Percentiles rank a stretch among this genome's conserved stretches.
Evolutionary conservation across 495 filamentous ascomycete species (phyloP).

Genomic region (Schizothecium vesticola): DNA sequence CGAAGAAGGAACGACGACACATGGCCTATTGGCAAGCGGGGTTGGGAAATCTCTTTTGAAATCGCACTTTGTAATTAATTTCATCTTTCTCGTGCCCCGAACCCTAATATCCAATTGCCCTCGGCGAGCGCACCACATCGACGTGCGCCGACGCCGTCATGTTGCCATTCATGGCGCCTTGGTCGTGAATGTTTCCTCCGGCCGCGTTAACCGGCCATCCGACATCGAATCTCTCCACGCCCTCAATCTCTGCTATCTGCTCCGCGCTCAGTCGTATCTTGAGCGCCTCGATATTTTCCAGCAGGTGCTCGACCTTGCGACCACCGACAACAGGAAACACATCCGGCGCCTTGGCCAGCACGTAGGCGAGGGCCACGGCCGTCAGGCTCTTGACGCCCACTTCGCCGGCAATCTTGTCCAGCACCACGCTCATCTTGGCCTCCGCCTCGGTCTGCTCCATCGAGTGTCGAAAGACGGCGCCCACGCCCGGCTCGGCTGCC

Average conservation of each 20-base stretch:
- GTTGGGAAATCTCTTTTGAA: background rate
- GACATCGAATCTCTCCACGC: conserved; percentile 40
- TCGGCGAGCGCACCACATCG: background rate
- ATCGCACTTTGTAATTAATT: too few species aligned
- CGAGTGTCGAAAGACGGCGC: conserved; percentile 27
- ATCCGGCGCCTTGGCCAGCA: conserved; percentile 45
- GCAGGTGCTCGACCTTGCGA: conserved; percentile 57
- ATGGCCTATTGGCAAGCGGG: too few species aligned
- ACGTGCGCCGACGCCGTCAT: background rate
- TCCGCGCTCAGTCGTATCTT: conserved; percentile 46
- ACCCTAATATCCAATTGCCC: background rate
- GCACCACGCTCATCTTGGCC: conserved; percentile 35
- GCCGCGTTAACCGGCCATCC: conserved; percentile 48
- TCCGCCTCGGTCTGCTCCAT: conserved; percentile 35
- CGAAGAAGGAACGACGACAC: too few species aligned
- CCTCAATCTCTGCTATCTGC: conserved; percentile 54
- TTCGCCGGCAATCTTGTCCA: conserved; percentile 46
- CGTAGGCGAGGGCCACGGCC: conserved; percentile 48
- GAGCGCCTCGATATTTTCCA: conserved; percentile 57
- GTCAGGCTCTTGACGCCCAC: conserved; percentile 38
- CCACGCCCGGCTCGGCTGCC: conserved; percentile 26
- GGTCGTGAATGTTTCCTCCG: background rate
- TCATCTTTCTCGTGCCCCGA: background rate
- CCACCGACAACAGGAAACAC: conserved; percentile 49
- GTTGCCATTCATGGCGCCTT: background rate